These are phyloP conservation scores for Tanacetum coccineum DNA, from an alignment of 129 eudicot species.

Conservation along the genomic window DNA sequence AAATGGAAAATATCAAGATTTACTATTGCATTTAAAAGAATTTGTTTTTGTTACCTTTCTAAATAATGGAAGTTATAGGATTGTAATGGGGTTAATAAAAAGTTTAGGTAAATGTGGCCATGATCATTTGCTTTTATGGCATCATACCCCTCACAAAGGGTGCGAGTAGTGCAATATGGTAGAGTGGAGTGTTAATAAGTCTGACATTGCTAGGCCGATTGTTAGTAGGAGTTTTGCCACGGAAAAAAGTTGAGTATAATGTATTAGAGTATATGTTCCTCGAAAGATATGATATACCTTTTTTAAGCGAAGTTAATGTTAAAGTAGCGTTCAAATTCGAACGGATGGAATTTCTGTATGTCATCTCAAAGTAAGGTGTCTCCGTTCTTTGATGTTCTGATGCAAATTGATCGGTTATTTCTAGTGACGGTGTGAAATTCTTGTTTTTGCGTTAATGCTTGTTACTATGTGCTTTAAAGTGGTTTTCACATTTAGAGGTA, in stretches of 20 bases:
- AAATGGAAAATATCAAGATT: slow-evolving; percentile 8
- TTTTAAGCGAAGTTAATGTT: not conserved
- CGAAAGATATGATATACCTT: not conserved
- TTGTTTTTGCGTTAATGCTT: not conserved
- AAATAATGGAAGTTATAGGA: too few species aligned
- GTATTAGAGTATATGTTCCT: not conserved
- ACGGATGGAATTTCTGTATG: not conserved
- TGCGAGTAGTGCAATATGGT: too few species aligned
- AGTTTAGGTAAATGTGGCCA: not conserved
- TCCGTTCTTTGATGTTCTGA: not conserved
- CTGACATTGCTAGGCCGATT: not conserved
- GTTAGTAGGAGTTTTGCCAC: not conserved
- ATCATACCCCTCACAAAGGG: too few species aligned
- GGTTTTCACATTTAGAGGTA: not conserved
- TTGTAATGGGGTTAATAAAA: not conserved
- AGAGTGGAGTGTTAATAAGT: not conserved
- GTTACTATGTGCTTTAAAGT: too few species aligned
- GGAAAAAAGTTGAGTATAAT: slow-evolving; percentile 1
- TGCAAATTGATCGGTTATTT: slow-evolving; percentile 5
- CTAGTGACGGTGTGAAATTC: not conserved
- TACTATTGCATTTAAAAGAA: too few species aligned
- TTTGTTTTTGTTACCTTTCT: too few species aligned
- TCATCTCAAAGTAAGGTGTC: not conserved
- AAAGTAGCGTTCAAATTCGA: not conserved
- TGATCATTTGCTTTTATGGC: not conserved